These are phyloP conservation scores for Malus asiatica DNA, from an alignment of 306 rosid species.

Conservation along the genomic window DNA sequence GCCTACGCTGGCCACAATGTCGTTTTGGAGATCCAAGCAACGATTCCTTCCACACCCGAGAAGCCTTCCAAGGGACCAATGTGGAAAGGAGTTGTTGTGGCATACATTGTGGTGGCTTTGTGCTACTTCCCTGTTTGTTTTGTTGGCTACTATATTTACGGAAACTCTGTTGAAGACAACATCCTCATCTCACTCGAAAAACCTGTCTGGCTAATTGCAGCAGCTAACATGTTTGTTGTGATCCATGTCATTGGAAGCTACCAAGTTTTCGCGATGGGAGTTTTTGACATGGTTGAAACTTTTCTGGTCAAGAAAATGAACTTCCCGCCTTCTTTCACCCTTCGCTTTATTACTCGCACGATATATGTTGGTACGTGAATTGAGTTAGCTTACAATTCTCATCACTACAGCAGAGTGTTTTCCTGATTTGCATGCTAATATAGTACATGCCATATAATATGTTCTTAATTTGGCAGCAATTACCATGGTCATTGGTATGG, in stretches of 20 bases:
- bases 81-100: constrained; percentile 76
- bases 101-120: constrained; percentile 63
- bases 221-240: constrained; percentile 65
- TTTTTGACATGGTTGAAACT: constrained; percentile 76
- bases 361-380: constrained; percentile 43
- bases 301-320: constrained; percentile 42
- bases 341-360: constrained; percentile 54
- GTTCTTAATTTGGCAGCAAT: constrained; percentile 28
- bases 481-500: constrained; percentile 52
- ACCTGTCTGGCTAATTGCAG: constrained; percentile 68
- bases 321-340: constrained; percentile 37
- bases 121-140: constrained; percentile 79
- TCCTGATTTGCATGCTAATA: neutral
- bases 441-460: neutral
- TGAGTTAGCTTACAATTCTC: neutral
- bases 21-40: constrained; percentile 83
- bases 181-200: constrained; percentile 34
- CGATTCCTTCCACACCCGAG: constrained; percentile 74
- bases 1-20: constrained; percentile 90
- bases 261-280: constrained; percentile 75
- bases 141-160: constrained; percentile 52
- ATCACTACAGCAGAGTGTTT: neutral
- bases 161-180: constrained; percentile 44
- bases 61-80: constrained; percentile 75
- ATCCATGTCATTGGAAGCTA: constrained; percentile 81